Evolutionary conservation across 1,139 yeast genomes (phyloP), one percentile per base, ranked within the genome.

Genomic region (Kluyveromyces sp.): DNA sequence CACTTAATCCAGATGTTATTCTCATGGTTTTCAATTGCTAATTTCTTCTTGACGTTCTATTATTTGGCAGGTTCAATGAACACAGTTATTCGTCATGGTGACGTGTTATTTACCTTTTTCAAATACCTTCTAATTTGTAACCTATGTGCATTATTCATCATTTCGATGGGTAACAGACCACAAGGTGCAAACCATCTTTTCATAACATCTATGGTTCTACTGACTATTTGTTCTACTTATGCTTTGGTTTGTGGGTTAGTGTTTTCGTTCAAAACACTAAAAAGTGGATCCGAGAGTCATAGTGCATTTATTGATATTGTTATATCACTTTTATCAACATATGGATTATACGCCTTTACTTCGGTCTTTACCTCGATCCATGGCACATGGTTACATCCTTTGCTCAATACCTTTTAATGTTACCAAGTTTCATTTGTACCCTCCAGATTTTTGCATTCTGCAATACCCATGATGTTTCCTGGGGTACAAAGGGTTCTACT

Each of bases 401-500:
- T 0, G 52, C 81, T 8, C 97, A 89, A 66, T 89, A 89, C 70
- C 87, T 89, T 68, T 65, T 88, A 60, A 77, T 90, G 74, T 73
- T 89, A 47, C 97, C 97, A n/a, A 82, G 92, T 0, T 89, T 87
- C 64, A 83, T 94, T 3, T 87, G 96, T 67, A 84, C 96, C 1
- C 71, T 89, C 51, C 97, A 89, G 66, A 87, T 89, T 48, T 89
- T 87, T 69, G 96, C 97, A 1, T 87, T 88, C 65, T 89, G 97
- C 69, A 89, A 89, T 63, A 88, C 96, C 4, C 96, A 89, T 68
- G 97, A 89, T 72, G 95, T 89, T 45, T 84, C 96, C 0, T 90
- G 97, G 97, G 97, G 97, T 67, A 90, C 97, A 0, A 89, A 89
- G 63, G 97, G 97, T 54, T 96, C 90, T 52, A 85, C 83, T 54